phyloP scores from a whole-genome alignment of 148 eudicot genomes.

The Amaranthus hypochondriacus region DNA sequence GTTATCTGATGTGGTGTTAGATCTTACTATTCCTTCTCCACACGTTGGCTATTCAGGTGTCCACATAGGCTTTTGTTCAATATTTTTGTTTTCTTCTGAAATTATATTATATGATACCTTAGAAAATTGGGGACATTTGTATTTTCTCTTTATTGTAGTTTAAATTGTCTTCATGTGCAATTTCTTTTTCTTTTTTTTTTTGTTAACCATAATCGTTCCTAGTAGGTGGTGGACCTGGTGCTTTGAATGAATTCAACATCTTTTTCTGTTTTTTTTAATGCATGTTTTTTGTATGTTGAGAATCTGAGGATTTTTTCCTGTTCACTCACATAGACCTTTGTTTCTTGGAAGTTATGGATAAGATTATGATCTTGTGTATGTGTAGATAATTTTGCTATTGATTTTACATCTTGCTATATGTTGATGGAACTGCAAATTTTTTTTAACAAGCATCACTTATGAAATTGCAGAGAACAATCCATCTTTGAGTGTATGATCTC shows the following conservation, averaged over 20 bases:
- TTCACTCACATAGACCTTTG: background rate
- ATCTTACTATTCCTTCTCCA: too few relatives aligned
- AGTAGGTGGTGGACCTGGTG: background rate
- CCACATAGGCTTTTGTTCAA: too few relatives aligned
- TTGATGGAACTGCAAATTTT: background rate
- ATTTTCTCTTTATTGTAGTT: background rate
- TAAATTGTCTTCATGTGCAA: background rate
- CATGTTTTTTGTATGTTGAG: background rate
- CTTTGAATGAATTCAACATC: background rate
- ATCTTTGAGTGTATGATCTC: conserved; percentile 90
- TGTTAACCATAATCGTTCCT: too few relatives aligned
- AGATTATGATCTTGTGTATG: background rate
- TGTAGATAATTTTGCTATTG: background rate
- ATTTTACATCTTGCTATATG: background rate
- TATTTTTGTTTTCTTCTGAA: too few relatives aligned
- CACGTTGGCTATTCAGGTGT: too few relatives aligned
- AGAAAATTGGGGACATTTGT: too few relatives aligned
- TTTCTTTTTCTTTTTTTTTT: background rate
- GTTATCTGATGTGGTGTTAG: too few relatives aligned
- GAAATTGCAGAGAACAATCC: conserved; percentile 64
- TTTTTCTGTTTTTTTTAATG: background rate
- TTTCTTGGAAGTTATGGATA: background rate
- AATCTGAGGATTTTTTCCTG: background rate
- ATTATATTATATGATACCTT: too few relatives aligned
- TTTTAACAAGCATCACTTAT: background rate